Base-by-base conservation (phyloP, 176 grass and related monocot species). In the Elymus sibiricus region DNA sequence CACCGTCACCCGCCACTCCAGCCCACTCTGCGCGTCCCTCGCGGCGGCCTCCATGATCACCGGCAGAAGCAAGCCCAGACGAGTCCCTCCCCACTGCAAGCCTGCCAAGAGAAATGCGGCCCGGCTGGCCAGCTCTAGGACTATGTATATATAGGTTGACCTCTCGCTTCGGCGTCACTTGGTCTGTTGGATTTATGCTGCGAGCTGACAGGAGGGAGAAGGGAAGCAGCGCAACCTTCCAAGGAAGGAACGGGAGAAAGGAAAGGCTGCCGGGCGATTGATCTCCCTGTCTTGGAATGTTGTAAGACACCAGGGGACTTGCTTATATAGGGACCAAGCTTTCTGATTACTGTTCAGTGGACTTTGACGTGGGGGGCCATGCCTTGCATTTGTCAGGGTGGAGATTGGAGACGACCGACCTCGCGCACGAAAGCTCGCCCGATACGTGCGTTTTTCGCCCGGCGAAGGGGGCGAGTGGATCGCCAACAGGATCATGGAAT, bases 1-100 rank as follows among this genome's bases (percentile, higher is more conserved):
- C 65, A 91, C 87, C 11, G 79, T 91, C 64, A 91, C 89, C 84
- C 87, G 75, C 92, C 92, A 91, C 60, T 94, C 84, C 70, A 87
- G 19, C 74, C 80, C 70, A 78, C 64, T 35, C 83, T 34, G 80
- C 16, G 59, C 42, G 35, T 89, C 84, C 82, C 82, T 81, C 27
- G 68, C 77, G 35, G 70, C 62, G 77, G 58, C 86, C 76, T 81
- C 83, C 81, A 87, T 84, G 85, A 28, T 82, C 70, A 59, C 32
- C 69, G 75, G 62, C 26, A 5, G 55, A 38, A 89, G 24, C 49
- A 32, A 79, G 14, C 26, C 32, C 21, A 32, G 84, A 29, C 47
- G 64, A 79, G 34, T 28, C 72, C 65, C 79, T 89, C 19, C 2
- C 49, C 7, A 74, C 44, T 72, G 77, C 81, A 91, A 62, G 47